Evolutionary conservation across 1,284 basidiomycete species (phyloP).

Genomic region (Tylopilus sp.): DNA sequence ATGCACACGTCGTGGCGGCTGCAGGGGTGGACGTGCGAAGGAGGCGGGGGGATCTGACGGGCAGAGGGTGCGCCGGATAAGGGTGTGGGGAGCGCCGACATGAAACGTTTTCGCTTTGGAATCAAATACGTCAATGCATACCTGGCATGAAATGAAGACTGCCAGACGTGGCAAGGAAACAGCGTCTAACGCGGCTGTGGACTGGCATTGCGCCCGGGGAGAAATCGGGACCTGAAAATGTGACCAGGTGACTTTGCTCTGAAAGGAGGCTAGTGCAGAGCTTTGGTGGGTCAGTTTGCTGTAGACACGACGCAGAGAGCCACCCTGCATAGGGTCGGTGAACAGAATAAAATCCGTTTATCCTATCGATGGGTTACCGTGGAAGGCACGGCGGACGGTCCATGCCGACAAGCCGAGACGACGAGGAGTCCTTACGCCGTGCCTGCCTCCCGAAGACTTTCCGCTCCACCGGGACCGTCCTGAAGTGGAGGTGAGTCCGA

Average conservation of each 20-base stretch:
- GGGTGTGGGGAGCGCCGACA: slow-evolving; percentile 26
- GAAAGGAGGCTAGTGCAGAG: background rate
- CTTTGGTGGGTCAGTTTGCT: slow-evolving; percentile 2
- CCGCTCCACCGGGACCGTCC: slow-evolving; percentile 5
- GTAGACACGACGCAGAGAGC: slow-evolving; percentile 10
- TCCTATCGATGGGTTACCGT: slow-evolving; percentile 7
- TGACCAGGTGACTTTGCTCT: slow-evolving; percentile 10
- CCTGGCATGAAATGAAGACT: slow-evolving; percentile 6
- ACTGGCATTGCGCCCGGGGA: slow-evolving; percentile 3
- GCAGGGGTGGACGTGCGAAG: background rate
- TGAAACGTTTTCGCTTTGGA: slow-evolving; percentile 18
- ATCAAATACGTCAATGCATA: slow-evolving; percentile 22
- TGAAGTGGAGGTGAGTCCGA: slow-evolving; percentile 14
- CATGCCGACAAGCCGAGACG: slow-evolving; percentile 13
- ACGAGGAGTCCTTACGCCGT: background rate
- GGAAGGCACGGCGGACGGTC: background rate
- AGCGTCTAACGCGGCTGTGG: slow-evolving; percentile 12
- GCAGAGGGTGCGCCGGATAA: slow-evolving; percentile 22
- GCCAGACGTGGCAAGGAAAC: slow-evolving; percentile 5
- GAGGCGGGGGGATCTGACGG: slow-evolving; percentile 12
- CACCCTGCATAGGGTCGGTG: slow-evolving; percentile 16
- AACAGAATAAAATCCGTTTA: slow-evolving; percentile 17
- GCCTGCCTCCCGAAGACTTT: slow-evolving; percentile 2
- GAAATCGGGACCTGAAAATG: slow-evolving; percentile 17
- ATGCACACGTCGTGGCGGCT: slow-evolving; percentile 4